A percentile compares a stretch with the other conserved stretches of the same genome.
phyloP scores from a whole-genome alignment of 768 basidiomycete genomes.

The Podaxis sp. region DNA sequence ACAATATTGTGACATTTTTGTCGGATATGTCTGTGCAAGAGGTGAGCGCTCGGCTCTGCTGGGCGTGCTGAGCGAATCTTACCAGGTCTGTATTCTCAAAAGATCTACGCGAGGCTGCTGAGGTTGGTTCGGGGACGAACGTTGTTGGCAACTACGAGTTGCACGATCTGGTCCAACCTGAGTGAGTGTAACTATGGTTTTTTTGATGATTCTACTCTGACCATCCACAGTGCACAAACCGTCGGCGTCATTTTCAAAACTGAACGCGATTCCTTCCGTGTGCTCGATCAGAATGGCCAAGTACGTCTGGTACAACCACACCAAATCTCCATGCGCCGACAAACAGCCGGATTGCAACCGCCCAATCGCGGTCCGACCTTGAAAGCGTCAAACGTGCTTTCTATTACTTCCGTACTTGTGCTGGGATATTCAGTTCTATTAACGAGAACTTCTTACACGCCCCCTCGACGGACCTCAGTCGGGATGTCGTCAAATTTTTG shows the following conservation, averaged over 20 bases:
- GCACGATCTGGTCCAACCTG: slow-evolving; percentile 95
- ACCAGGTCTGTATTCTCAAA: slow-evolving; percentile 92
- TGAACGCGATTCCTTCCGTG: slow-evolving; percentile 93
- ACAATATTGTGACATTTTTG: slow-evolving; percentile 91
- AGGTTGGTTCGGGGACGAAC: slow-evolving; percentile 91
- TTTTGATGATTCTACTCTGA: slow-evolving; percentile 13
- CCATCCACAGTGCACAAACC: slow-evolving; percentile 68
- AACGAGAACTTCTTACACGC: slow-evolving; percentile 99
- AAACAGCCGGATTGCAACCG: slow-evolving; percentile 86
- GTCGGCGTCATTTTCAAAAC: slow-evolving; percentile 98
- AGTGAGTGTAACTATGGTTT: slow-evolving; percentile 53
- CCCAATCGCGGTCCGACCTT: slow-evolving; percentile 83
- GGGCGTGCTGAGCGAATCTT: slow-evolving; percentile 9
- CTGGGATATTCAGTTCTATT: slow-evolving; percentile 98
- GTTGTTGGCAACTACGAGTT: slow-evolving; percentile 91
- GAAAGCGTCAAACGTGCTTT: slow-evolving; percentile 94
- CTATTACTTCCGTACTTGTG: slow-evolving; percentile 84
- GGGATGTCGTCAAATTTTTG: slow-evolving; percentile 93
- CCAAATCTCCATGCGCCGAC: slow-evolving; percentile 94
- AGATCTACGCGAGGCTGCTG: slow-evolving; percentile 95
- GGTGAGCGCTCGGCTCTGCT: slow-evolving; percentile 40
- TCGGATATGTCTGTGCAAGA: slow-evolving; percentile 98
- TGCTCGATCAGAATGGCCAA: slow-evolving; percentile 93
- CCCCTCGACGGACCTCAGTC: slow-evolving; percentile 89
- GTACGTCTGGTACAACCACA: slow-evolving; percentile 88